These are phyloP conservation scores for Sclerotinia minor DNA, from an alignment of 2,329 filamentous ascomycete genomes.

Conservation along the genomic window DNA sequence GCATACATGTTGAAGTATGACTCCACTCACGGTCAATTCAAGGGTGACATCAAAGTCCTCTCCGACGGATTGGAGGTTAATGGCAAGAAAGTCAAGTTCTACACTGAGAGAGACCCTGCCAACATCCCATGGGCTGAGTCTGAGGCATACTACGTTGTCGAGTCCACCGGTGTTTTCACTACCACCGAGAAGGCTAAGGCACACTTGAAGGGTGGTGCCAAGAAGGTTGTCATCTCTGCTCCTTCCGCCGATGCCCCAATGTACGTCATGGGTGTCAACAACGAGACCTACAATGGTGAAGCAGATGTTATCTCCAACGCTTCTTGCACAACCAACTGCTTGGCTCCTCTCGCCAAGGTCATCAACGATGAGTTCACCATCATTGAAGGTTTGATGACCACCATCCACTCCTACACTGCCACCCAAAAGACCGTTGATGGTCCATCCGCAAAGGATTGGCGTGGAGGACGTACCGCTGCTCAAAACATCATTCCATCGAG, in stretches of 20 bases:
- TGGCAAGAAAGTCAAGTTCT: constrained; percentile 94
- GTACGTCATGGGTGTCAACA: constrained; percentile 99
- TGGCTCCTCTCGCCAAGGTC: constrained; percentile 98
- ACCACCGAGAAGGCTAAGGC: constrained; percentile 93
- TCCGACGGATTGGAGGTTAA: constrained; percentile 77
- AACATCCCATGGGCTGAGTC: constrained; percentile 87
- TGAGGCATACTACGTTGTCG: constrained; percentile 89
- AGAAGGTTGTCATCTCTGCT: constrained; percentile 95
- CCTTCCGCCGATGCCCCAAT: constrained; percentile 95
- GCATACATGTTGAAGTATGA: constrained; percentile 99
- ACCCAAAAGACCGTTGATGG: constrained; percentile 99
- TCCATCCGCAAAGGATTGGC: constrained; percentile 98
- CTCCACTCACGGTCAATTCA: constrained; percentile 94
- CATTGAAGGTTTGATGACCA: constrained; percentile 99
- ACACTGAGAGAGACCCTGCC: constrained; percentile 86
- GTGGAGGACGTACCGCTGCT: constrained; percentile 96
- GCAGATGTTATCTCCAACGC: constrained; percentile 97
- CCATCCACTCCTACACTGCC: constrained; percentile 98
- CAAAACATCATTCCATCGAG: constrained; percentile 99
- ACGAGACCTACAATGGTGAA: constrained; percentile 87
- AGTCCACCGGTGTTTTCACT: constrained; percentile 99
- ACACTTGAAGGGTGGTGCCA: constrained; percentile 94
- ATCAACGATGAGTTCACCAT: constrained; percentile 98
- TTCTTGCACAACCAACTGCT: constrained; percentile 99
- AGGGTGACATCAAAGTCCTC: constrained; percentile 77